Evolutionary conservation across 768 basidiomycete genomes (phyloP), one percentile per base, ranked within the genome.

Genomic region (Rhodosporidiobolus odoratus): DNA sequence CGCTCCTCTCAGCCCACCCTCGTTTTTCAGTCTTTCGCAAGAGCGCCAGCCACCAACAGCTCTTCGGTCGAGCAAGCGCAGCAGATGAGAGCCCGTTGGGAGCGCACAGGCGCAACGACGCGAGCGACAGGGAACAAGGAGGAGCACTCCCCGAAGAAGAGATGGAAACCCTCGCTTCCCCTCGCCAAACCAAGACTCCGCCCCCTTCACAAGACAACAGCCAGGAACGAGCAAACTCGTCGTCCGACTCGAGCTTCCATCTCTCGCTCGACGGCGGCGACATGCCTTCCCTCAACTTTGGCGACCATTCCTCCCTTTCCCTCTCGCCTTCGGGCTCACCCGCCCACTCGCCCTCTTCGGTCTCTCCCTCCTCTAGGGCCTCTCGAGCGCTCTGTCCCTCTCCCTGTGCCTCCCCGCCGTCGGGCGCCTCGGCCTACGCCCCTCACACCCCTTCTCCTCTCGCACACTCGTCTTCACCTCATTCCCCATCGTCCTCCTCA

Each of bases 21-120:
- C 50, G 63, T 27, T 74, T 74, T 37, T 67, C 65, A 34, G 69
- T 74, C 58, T 74, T 74, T 48, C 66, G 69, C 58, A 74, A 74
- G 56, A 65, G 58, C 62, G n/a, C 47, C 23, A 62, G 59, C 52
- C 9, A 23, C 48, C 9, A 27, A 23, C 25, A 38, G 35, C 40
- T 37, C 15, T 16, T 67, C 40, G 62, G 53, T 30, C 23, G 21
- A 34, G 15, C 38, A n/a, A 7, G 53, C 3, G 47, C 5, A 7
- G 45, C 9, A 30, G 38, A 23, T 2, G n/a, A 52, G 2, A 43
- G 17, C n/a, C 40, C 56, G 9, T 27, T 59, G 23, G 43, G 43
- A 45, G 43, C 12, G 43, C 13, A 45, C 13, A 23, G 43, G 23
- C 43, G 21, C 48, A n/a, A 50, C 34, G 41, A n/a, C n/a, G n/a